Percentiles rank a stretch among this genome's conserved stretches.
Conservation (phyloP, 768 basidiomycete genomes). For the Kondoa subrosea region DNA sequence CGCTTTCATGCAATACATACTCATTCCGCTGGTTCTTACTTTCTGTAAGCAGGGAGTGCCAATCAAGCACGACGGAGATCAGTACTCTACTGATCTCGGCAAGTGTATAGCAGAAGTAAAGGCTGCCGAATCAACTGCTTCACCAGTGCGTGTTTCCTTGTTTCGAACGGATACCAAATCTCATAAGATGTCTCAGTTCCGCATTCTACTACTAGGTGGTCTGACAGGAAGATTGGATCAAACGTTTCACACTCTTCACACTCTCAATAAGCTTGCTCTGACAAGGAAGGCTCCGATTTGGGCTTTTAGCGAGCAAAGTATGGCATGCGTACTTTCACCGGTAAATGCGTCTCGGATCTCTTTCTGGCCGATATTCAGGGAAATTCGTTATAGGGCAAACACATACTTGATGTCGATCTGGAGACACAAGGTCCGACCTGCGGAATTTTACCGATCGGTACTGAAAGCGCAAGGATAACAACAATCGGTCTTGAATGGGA, state of each 20-base stretch:
- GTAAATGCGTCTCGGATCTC: constrained; percentile 37
- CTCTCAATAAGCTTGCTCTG: constrained; percentile 53
- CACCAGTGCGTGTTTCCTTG: neutral
- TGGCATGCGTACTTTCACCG: constrained; percentile 71
- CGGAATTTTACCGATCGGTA: constrained; percentile 80
- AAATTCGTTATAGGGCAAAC: constrained; percentile 52
- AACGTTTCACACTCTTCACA: constrained; percentile 72
- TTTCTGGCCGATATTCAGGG: neutral
- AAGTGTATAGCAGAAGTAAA: constrained; percentile 61
- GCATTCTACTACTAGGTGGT: constrained; percentile 68
- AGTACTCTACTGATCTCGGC: constrained; percentile 85
- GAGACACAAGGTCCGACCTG: constrained; percentile 65
- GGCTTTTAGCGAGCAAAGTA: constrained; percentile 72
- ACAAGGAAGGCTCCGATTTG: constrained; percentile 43
- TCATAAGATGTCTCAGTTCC: constrained; percentile 37
- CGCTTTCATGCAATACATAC: constrained; percentile 23
- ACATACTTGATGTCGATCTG: constrained; percentile 60
- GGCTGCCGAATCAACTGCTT: constrained; percentile 39
- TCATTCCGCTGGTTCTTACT: neutral
- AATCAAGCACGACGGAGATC: constrained; percentile 50
- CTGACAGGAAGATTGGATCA: constrained; percentile 84
- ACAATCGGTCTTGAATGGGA: constrained; percentile 83
- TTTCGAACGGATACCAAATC: neutral
- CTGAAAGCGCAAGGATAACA: constrained; percentile 56
- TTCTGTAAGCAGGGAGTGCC: constrained; percentile 43